Evolutionary conservation across 2,329 filamentous ascomycete genomes (phyloP).

Genomic region (Colletotrichum trifolii): DNA sequence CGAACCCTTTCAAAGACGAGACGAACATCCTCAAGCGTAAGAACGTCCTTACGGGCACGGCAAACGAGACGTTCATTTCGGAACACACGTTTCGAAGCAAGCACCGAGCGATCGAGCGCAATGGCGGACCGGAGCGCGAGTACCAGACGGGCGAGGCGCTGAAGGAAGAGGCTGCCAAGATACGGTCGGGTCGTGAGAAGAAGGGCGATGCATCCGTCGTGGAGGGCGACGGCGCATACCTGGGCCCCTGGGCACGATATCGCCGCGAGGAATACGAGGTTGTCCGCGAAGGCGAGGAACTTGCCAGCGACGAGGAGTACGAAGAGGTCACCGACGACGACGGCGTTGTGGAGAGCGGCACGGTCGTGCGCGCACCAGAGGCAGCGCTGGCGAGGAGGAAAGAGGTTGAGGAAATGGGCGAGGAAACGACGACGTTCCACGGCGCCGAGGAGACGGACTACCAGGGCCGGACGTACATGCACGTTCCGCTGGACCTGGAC

Average conservation of each 20-base stretch:
- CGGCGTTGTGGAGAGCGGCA: constrained; percentile 73
- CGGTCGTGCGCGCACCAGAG: constrained; percentile 67
- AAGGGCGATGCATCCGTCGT: constrained; percentile 88
- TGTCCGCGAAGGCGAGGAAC: constrained; percentile 77
- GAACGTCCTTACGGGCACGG: constrained; percentile 85
- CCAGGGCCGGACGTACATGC: constrained; percentile 96
- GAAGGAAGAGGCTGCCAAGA: constrained; percentile 77
- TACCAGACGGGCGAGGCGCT: constrained; percentile 64
- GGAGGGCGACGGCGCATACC: constrained; percentile 88
- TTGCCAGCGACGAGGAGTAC: constrained; percentile 83
- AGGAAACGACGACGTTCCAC: constrained; percentile 89
- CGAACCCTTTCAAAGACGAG: constrained; percentile 79
- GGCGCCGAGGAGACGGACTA: constrained; percentile 89
- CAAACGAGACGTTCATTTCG: constrained; percentile 88
- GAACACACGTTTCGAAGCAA: constrained; percentile 91
- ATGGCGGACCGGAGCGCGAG: constrained; percentile 66
- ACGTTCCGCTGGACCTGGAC: constrained; percentile 90
- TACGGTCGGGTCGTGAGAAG: constrained; percentile 80
- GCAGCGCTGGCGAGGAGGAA: constrained; percentile 66
- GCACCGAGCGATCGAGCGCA: constrained; percentile 84
- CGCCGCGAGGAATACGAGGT: constrained; percentile 78
- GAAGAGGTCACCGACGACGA: constrained; percentile 83
- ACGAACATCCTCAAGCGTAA: constrained; percentile 75
- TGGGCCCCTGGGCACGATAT: constrained; percentile 95
- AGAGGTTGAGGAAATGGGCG: constrained; percentile 68